Evolutionary conservation across 208 protist genomes (phyloP), one percentile per base, ranked within the genome.

Genomic region (Acanthamoeba lenticulata): DNA sequence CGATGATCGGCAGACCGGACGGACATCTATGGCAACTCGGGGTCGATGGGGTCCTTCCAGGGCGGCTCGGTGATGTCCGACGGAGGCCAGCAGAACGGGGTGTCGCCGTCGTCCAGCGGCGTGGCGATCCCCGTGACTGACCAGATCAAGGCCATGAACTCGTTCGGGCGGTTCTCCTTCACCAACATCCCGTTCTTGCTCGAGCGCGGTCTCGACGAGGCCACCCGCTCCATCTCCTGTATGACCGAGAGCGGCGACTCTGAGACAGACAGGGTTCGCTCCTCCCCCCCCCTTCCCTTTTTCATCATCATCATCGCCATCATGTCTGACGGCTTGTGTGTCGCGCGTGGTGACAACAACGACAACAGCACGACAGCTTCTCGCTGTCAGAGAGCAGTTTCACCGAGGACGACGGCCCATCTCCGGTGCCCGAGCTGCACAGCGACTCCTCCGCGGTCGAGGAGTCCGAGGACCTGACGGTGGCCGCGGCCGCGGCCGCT

Each of bases 171-270:
- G 3, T 93, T 93, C 60, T 93, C 89, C 17, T 93, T 93, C 47
- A 93, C 89, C 36, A 93, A 93, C 62, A 93, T 93, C 45, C 89
- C 89, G 7, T 93, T 65, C 65, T 32, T 93, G 62, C n/a, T 93
- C 19, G 89, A 93, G 45, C 34, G 65, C 1, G 49, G 65, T 0
- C 49, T 93, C 32, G 67, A 93, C 19, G 89, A 93, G 36, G 89
- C 89, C 36, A 93, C 85, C 29, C 60, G 49, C 21, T 91, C 85
- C 34, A 91, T 91, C 34, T 72, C 49, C 45, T 69, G 15, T 34
- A 15, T 55, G 42, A 19, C 9, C 32, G 81, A 89, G 81, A 89
- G 52, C 27, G 60, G 42, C 24, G 60, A 91, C 52, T 91, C 85
- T 0, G 60, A 74, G 27, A n/a, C n/a, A n/a, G 85, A 91, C 49